Conservation (phyloP, 2,329 filamentous ascomycete species). For the Ustilaginoidea virens region DNA sequence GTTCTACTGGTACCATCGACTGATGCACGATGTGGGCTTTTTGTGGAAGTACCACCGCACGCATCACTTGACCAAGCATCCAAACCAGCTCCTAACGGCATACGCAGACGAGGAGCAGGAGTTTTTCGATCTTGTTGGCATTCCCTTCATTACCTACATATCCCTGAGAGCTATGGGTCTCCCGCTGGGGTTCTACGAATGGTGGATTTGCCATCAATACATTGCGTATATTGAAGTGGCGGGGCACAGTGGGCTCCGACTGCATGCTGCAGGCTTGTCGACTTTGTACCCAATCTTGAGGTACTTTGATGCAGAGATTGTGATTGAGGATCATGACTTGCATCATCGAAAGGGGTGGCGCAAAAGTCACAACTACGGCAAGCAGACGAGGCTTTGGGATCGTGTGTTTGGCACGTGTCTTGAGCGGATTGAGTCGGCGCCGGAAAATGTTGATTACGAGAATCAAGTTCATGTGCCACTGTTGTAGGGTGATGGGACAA, state of each 20-base stretch:
- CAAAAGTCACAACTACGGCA: slow-evolving; percentile 22
- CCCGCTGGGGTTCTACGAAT: slow-evolving; percentile 29
- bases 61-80: slow-evolving; percentile 28
- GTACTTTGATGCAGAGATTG: slow-evolving; percentile 17
- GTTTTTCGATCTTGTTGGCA: slow-evolving; percentile 23
- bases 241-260: slow-evolving; percentile 22
- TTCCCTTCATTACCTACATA: slow-evolving; percentile 22
- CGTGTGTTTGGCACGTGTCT: slow-evolving; percentile 19
- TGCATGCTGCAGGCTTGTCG: slow-evolving; percentile 16
- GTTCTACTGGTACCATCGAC: slow-evolving; percentile 22
- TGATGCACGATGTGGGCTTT: slow-evolving; percentile 22
- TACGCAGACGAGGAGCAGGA: slow-evolving; percentile 27
- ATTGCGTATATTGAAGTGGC: slow-evolving; percentile 22
- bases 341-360: slow-evolving; percentile 22
- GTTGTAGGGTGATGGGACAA: slow-evolving; percentile 2
- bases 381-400: slow-evolving; percentile 22
- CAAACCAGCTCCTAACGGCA: slow-evolving; percentile 23
- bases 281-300: slow-evolving; percentile 18
- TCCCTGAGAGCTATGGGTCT: slow-evolving; percentile 17
- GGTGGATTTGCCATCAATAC: slow-evolving; percentile 28
- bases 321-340: slow-evolving; percentile 25
- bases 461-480: slow-evolving; percentile 14
- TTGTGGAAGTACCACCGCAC: slow-evolving; percentile 29
- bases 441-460: slow-evolving; percentile 16
- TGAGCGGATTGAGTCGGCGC: slow-evolving; percentile 18